Evolutionary conservation across 2,329 filamentous ascomycete genomes (phyloP).

Genomic region (Stagonosporopsis cucurbitacearum): DNA sequence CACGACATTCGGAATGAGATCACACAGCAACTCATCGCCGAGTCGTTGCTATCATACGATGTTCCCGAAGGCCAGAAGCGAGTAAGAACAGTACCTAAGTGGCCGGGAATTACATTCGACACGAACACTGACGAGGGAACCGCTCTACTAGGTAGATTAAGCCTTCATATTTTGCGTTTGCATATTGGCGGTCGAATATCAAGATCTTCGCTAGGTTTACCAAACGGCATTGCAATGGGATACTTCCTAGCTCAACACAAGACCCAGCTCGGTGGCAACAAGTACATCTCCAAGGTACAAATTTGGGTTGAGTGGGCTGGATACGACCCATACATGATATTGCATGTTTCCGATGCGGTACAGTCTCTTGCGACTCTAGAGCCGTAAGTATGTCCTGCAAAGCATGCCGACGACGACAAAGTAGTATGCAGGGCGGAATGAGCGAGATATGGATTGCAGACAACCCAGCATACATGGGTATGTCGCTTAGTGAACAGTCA

Average conservation of each 20-base stretch:
- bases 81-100: background rate
- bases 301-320: background rate
- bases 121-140: background rate
- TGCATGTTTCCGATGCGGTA: background rate
- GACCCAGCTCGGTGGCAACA: constrained; percentile 11
- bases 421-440: no score
- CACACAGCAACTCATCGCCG: background rate
- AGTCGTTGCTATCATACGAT: background rate
- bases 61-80: background rate
- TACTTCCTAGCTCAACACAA: constrained; percentile 19
- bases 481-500: no score
- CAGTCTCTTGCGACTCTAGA: no score
- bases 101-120: background rate
- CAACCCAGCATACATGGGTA: no score
- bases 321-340: background rate
- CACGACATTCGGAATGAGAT: background rate
- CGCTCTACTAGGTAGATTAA: background rate
- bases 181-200: background rate
- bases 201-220: constrained; percentile 2
- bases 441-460: no score
- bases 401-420: no score
- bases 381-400: no score
- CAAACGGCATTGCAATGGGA: constrained; percentile 9
- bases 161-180: no score
- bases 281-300: constrained; percentile 2